These are phyloP conservation scores for Schwanniomyces polymorphus DNA, from an alignment of 805 yeast species.

Conservation along the genomic window DNA sequence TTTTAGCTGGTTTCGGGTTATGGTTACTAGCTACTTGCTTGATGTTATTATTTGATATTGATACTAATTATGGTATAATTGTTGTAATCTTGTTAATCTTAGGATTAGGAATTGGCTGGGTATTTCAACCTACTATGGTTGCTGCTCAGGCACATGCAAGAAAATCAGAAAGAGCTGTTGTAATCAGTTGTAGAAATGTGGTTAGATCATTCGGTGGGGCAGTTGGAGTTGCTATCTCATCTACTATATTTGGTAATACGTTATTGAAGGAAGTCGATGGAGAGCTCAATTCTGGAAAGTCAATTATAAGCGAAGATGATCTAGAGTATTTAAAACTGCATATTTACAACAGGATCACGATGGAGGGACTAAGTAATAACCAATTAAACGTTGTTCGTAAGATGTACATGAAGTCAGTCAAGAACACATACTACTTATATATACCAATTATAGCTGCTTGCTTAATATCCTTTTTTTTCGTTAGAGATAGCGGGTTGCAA, in stretches of 20 bases:
- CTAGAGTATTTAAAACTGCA: constrained; percentile 17
- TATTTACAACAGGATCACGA: constrained; percentile 19
- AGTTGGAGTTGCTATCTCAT: constrained; percentile 52
- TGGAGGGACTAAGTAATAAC: constrained; percentile 14
- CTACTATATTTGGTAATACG: constrained; percentile 39
- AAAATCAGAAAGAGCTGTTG: constrained; percentile 56
- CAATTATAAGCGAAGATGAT: constrained; percentile 5
- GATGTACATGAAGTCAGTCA: constrained; percentile 29
- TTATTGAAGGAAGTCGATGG: constrained; percentile 21
- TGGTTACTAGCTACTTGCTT: constrained; percentile 26
- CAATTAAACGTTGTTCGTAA: constrained; percentile 18
- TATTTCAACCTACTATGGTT: constrained; percentile 54
- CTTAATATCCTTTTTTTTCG: constrained; percentile 25
- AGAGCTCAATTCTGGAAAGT: background rate
- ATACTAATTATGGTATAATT: constrained; percentile 16
- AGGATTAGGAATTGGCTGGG: constrained; percentile 42
- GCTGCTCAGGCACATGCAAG: constrained; percentile 54
- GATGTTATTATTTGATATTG: constrained; percentile 18
- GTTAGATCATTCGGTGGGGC: constrained; percentile 62
- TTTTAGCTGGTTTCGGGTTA: constrained; percentile 25
- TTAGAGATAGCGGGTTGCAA: constrained; percentile 40
- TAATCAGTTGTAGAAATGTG: constrained; percentile 57
- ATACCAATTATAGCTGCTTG: constrained; percentile 37
- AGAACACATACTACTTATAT: constrained; percentile 29
- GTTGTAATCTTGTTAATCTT: constrained; percentile 7